phyloP scores from a whole-genome alignment of 768 basidiomycete species.

The Mycena sanguinolenta region DNA sequence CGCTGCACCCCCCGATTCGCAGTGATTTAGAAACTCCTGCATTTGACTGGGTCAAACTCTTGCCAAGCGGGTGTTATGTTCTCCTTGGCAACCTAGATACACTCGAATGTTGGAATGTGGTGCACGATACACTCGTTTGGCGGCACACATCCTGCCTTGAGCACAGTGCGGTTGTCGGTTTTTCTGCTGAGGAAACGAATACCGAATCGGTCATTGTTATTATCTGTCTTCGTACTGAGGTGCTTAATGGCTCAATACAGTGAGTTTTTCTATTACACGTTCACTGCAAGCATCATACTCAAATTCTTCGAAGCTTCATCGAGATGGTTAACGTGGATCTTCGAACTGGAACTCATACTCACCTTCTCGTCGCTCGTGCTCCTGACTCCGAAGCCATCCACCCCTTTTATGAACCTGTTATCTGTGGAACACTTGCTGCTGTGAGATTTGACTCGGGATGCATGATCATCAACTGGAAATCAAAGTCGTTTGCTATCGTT shows the following conservation, averaged over 20 bases:
- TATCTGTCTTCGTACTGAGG: not conserved
- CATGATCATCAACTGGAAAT: not conserved
- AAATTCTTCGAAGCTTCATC: not conserved
- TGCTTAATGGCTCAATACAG: not conserved
- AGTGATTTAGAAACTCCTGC: not conserved
- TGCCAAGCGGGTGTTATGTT: conserved; percentile 20
- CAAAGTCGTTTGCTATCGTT: not conserved
- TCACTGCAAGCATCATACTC: not conserved
- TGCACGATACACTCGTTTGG: conserved; percentile 1
- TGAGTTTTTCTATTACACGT: not conserved
- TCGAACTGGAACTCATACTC: not conserved
- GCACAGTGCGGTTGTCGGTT: not conserved
- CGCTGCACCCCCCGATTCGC: not conserved
- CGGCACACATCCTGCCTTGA: not conserved
- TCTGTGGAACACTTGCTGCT: not conserved
- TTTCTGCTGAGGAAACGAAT: conserved; percentile 4
- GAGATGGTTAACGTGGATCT: not conserved
- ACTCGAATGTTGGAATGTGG: conserved; percentile 26
- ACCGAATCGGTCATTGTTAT: not conserved
- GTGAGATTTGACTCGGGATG: no score
- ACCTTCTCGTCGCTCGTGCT: not conserved
- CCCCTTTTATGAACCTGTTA: not conserved
- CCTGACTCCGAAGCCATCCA: not conserved
- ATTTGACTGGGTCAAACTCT: conserved; percentile 7
- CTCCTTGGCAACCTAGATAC: conserved; percentile 11